A percentile compares a stretch with the other conserved stretches of the same genome.
phyloP scores from a whole-genome alignment of 345 rosid species.

The Clausena lansium region DNA sequence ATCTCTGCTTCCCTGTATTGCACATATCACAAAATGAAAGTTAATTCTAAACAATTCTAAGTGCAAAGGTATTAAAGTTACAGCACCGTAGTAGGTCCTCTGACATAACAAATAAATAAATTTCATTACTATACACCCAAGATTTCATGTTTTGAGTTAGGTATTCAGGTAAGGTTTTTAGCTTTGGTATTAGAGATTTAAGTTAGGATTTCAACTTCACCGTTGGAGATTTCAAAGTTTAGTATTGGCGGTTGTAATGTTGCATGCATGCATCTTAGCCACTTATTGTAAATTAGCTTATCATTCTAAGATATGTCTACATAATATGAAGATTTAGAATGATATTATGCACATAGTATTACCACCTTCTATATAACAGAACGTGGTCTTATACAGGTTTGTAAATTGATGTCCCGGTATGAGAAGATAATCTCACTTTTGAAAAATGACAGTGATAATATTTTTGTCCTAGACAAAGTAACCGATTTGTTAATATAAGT shows the following conservation, averaged over 20 bases:
- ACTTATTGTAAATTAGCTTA: too few relatives aligned
- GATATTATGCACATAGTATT: background rate
- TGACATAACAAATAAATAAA: background rate
- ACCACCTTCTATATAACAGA: background rate
- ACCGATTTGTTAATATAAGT: background rate
- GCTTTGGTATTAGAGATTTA: too few relatives aligned
- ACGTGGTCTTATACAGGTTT: background rate
- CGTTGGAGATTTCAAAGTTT: too few relatives aligned
- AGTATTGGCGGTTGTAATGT: too few relatives aligned
- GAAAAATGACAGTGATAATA: background rate
- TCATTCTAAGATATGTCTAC: background rate
- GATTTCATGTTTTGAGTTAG: too few relatives aligned
- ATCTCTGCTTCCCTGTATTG: slow-evolving; percentile 63
- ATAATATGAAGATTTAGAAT: background rate
- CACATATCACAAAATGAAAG: background rate
- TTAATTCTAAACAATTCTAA: background rate
- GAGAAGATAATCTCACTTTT: background rate
- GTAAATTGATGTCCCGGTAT: background rate
- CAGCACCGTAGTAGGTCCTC: background rate
- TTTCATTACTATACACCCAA: too few relatives aligned
- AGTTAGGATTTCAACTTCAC: too few relatives aligned
- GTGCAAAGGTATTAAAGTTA: background rate
- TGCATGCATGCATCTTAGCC: background rate
- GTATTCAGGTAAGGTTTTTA: too few relatives aligned
- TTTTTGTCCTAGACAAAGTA: background rate